These are phyloP conservation scores for Crithidia thermophila DNA, from an alignment of 208 protist species.

Conservation along the genomic window DNA sequence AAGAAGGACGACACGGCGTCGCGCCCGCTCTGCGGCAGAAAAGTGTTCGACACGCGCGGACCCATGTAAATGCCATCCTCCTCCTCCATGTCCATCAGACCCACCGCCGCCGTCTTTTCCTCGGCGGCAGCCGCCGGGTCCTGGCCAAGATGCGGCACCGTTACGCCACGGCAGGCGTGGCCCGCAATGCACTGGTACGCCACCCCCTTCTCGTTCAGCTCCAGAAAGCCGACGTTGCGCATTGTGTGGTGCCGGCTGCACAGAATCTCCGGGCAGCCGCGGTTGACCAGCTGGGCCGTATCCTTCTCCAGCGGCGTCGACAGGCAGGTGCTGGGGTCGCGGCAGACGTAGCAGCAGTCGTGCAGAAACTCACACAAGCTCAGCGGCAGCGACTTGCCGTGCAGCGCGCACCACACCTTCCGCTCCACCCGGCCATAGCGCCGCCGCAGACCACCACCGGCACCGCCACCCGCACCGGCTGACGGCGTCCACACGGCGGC, in stretches of 20 bases:
- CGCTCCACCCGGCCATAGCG: conserved; percentile 35
- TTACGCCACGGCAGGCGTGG: conserved; percentile 70
- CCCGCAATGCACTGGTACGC: conserved; percentile 72
- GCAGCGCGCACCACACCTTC: conserved; percentile 81
- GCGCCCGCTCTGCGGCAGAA: conserved; percentile 32
- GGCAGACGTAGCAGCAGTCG: conserved; percentile 82
- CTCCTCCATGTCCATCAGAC: conserved; percentile 15
- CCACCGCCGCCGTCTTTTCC: conserved; percentile 5
- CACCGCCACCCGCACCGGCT: background rate
- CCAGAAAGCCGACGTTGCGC: conserved; percentile 74
- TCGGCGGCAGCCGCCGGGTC: conserved; percentile 13
- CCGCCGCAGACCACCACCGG: conserved; percentile 14
- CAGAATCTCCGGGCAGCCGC: conserved; percentile 68
- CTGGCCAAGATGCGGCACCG: conserved; percentile 27
- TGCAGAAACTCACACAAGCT: conserved; percentile 61
- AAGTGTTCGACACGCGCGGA: conserved; percentile 25
- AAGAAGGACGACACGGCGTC: conserved; percentile 87
- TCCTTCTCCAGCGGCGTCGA: conserved; percentile 73
- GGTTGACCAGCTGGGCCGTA: conserved; percentile 43
- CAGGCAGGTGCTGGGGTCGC: conserved; percentile 70
- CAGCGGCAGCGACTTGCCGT: conserved; percentile 73
- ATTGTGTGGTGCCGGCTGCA: conserved; percentile 79
- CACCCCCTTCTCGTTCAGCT: conserved; percentile 55
- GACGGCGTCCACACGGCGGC: conserved; percentile 30
- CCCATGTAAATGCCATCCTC: conserved; percentile 38